Evolutionary conservation across 1,139 yeast genomes (phyloP).

Genomic region (Scheffersomyces lignicola): DNA sequence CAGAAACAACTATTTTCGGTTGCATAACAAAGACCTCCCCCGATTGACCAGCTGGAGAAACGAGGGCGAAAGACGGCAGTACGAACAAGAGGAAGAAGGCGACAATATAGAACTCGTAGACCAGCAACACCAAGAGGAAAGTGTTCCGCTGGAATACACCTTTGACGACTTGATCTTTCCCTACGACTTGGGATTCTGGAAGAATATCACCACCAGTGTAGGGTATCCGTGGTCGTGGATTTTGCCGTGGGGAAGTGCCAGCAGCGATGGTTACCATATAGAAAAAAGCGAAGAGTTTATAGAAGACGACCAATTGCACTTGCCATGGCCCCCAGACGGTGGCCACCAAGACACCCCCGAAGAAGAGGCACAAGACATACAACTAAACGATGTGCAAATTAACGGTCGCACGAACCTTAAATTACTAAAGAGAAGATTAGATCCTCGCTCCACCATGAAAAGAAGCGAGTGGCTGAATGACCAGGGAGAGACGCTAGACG

Average conservation of each 20-base stretch:
- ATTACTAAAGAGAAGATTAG: conserved; percentile 25
- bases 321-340: conserved; percentile 93
- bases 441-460: conserved; percentile 25
- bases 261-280: conserved; percentile 46
- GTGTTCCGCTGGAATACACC: conserved; percentile 37
- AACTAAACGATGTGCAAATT: conserved; percentile 12
- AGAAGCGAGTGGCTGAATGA: conserved; percentile 70
- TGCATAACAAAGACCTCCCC: conserved; percentile 49
- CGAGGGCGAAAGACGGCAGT: conserved; percentile 17
- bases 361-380: conserved; percentile 16
- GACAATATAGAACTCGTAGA: conserved; percentile 6
- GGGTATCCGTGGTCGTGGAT: conserved; percentile 70
- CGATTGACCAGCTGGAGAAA: conserved; percentile 48
- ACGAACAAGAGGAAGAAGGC: conserved; percentile 12
- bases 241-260: conserved; percentile 65
- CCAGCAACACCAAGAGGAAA: conserved; percentile 8
- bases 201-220: conserved; percentile 49
- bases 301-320: conserved; percentile 58
- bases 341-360: conserved; percentile 42
- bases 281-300: conserved; percentile 48
- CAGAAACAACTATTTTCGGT: conserved; percentile 40
- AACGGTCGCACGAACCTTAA: conserved; percentile 12
- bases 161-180: conserved; percentile 73
- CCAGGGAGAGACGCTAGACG: conserved; percentile 78
- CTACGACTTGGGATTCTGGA: conserved; percentile 67